phyloP scores from a whole-genome alignment of 2,329 filamentous ascomycete genomes.

The Talaromyces sp. region DNA sequence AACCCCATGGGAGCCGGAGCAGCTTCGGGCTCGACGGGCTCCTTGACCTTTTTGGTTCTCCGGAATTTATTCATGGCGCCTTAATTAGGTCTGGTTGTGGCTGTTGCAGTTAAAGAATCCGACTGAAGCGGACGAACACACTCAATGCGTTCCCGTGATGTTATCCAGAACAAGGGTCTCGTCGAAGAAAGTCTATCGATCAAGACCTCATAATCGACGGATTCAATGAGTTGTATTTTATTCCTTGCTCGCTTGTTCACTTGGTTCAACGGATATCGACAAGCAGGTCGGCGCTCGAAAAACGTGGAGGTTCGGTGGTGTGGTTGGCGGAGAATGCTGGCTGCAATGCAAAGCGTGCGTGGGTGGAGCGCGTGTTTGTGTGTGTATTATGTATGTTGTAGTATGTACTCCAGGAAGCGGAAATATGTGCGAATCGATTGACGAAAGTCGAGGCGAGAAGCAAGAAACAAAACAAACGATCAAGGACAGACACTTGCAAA shows the following conservation, averaged over 20 bases:
- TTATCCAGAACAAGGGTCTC: background rate
- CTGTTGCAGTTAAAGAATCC: background rate
- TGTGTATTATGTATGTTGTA: background rate
- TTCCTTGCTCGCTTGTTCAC: background rate
- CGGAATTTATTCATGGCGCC: constrained; percentile 37
- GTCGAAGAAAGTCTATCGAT: background rate
- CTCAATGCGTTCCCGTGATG: background rate
- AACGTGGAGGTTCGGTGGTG: background rate
- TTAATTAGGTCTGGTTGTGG: background rate
- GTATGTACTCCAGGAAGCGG: background rate
- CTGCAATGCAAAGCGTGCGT: background rate
- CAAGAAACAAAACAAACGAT: background rate
- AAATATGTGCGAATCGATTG: background rate
- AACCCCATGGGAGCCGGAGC: constrained; percentile 24
- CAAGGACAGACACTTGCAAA: background rate
- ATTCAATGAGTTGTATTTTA: background rate
- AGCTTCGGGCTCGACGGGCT: constrained; percentile 45
- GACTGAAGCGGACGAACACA: background rate
- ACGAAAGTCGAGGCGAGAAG: background rate
- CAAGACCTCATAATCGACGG: background rate
- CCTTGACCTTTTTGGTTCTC: constrained; percentile 35
- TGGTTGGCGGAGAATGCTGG: background rate
- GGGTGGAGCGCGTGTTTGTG: background rate
- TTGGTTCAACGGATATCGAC: background rate
- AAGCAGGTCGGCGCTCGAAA: background rate